Evolutionary conservation across 805 yeast genomes (phyloP).

Genomic region (Blastobotrys americana): DNA sequence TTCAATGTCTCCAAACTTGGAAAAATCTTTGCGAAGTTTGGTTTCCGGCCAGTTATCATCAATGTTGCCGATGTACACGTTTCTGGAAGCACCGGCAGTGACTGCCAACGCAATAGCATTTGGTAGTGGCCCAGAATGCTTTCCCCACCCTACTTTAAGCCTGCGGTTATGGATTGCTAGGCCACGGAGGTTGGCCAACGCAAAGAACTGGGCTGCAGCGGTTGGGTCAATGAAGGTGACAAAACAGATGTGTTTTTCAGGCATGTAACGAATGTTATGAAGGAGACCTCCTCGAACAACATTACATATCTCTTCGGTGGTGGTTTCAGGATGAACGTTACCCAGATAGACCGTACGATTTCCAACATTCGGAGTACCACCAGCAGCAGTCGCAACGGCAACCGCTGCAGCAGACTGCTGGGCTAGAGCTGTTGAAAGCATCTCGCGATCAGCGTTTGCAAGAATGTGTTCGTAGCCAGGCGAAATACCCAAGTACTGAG

Average conservation of each 20-base stretch:
- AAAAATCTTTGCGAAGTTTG: constrained; percentile 64
- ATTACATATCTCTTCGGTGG: constrained; percentile 89
- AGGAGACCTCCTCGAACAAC: constrained; percentile 92
- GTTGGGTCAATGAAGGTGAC: constrained; percentile 94
- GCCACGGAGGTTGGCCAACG: constrained; percentile 87
- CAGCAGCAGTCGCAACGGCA: constrained; percentile 91
- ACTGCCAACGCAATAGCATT: constrained; percentile 84
- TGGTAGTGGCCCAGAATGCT: constrained; percentile 87
- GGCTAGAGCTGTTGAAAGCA: constrained; percentile 46
- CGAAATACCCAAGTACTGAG: constrained; percentile 84
- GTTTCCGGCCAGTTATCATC: constrained; percentile 39
- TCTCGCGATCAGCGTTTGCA: constrained; percentile 55
- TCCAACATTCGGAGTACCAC: constrained; percentile 87
- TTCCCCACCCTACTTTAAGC: constrained; percentile 96
- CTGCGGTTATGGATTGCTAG: constrained; percentile 77
- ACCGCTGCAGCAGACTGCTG: constrained; percentile 97
- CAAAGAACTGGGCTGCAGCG: constrained; percentile 96
- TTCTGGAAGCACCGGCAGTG: constrained; percentile 88
- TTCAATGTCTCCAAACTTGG: constrained; percentile 87
- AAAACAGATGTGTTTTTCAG: constrained; percentile 87
- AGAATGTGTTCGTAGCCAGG: constrained; percentile 81
- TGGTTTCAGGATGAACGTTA: constrained; percentile 78
- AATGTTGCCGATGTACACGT: constrained; percentile 79
- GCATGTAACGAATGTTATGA: constrained; percentile 71
- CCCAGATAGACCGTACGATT: constrained; percentile 92